Base-by-base conservation (phyloP, 768 basidiomycete species). In the Lactarius trivialis region DNA sequence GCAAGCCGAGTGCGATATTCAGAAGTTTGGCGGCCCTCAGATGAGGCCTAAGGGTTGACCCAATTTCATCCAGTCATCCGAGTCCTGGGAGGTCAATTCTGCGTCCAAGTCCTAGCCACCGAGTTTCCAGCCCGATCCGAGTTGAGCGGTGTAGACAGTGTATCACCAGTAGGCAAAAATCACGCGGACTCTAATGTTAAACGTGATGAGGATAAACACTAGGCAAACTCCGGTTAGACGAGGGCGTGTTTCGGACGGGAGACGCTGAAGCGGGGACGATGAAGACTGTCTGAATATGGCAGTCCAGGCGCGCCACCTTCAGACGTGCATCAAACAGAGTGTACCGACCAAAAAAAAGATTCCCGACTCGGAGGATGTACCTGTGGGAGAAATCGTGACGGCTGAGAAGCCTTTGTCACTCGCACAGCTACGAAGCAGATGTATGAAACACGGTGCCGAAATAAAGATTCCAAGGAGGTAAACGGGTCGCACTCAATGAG, bases 101-200 rank as follows among this genome's bases (percentile, higher is more conserved):
- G 3, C 12, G 32, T 30, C 41, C 28, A 45, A 9, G 9, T 19
- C 52, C 17, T 15, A 50, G 57, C 57, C 57, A 58, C 57, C 19
- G 11, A 30, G 33, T 37, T 58, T 34, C 57, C 56, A 45, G 56
- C 56, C 56, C 56, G 56, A 58, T 50, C 56, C 49, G 57, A 28
- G 24, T 51, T 26, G 26, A 12, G 30, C 49, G n/a, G 17, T 34
- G 52, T 9, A 34, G 4, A 54, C 12, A 32, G 28, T 9, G 53
- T 34, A 32, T 11, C 33, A 37, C 21, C 5, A 36, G 30, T 5
- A 30, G 52, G 52, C 32, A n/a, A 33, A 54, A 33, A 36, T 21
- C 53, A 32, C 21, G 53, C 53, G 33, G 34, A 24, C 12, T 54
- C 53, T 33, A 12, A 37, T 36, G 30, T n/a, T 33, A n/a, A 14